Evolutionary conservation across 2,329 filamentous ascomycete species (phyloP).

Genomic region (Trichoderma arundinaceum): DNA sequence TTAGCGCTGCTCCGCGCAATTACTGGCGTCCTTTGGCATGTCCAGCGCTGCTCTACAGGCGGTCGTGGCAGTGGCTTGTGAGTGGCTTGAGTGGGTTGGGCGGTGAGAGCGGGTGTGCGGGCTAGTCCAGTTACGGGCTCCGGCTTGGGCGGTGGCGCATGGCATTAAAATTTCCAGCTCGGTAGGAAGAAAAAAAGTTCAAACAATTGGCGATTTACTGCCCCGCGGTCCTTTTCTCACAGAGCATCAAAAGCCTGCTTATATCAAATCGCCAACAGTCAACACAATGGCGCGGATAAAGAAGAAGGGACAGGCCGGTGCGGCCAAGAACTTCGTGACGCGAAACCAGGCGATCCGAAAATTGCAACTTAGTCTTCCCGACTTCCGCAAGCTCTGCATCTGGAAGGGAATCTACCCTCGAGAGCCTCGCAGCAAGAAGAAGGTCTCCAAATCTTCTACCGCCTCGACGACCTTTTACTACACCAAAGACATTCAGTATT

Average conservation of each 20-base stretch:
- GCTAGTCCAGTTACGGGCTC: constrained; percentile 33
- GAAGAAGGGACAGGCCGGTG: constrained; percentile 90
- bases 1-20: neutral
- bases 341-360: constrained; percentile 96
- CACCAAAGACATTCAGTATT: constrained; percentile 96
- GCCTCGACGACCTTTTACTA: constrained; percentile 91
- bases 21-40: neutral
- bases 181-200: constrained; percentile 45
- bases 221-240: constrained; percentile 43
- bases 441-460: constrained; percentile 89
- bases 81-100: constrained; percentile 33
- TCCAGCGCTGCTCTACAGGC: neutral
- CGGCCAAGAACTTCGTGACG: constrained; percentile 98
- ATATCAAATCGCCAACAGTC: constrained; percentile 28
- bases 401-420: constrained; percentile 99
- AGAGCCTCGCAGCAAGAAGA: constrained; percentile 96
- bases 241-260: constrained; percentile 33
- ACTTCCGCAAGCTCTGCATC: constrained; percentile 98
- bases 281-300: constrained; percentile 74
- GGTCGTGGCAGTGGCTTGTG: neutral
- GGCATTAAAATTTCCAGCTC: constrained; percentile 46
- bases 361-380: constrained; percentile 93
- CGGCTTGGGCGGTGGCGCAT: constrained; percentile 38
- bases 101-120: constrained; percentile 35
- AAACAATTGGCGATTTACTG: constrained; percentile 36